Base-by-base conservation (phyloP, 202 grass and related monocot species). In the Panicum virgatum region DNA sequence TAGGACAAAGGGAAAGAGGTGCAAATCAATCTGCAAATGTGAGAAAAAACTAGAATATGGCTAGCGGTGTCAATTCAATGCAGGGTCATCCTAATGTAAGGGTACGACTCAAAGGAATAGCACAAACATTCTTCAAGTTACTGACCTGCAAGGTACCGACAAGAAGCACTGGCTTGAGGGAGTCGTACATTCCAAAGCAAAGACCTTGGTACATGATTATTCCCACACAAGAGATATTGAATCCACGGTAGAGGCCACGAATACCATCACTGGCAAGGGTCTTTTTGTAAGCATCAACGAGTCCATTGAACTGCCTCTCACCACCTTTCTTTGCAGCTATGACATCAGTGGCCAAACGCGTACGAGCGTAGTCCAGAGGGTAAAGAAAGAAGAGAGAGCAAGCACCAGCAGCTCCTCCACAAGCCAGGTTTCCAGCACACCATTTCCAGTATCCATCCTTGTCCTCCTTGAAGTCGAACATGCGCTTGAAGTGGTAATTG, bases 401-500 rank as follows among this genome's bases (percentile, higher is more conserved):
- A 48, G 90, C 90, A 71, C 90, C 90, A 71, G 90, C 90, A 57
- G 90, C 90, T 65, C 90, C 90, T 71, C 90, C 90, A 48, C 86
- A 92, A 46, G 90, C 90, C 18, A 92, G 66, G 69, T 92, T 92
- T 7, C 90, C 90, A 37, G 79, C 90, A 60, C 89, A 92, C 90
- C 90, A 92, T 45, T 92, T 92, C 90, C 90, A 92, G 79, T 92
- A 92, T 19, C 90, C 90, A 38, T 92, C 90, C 79, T 70, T 89
- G 64, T 92, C 90, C 70, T 92, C 89, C 86, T 92, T 92, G 38
- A 89, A 92, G 83, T 92, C 86, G 69, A 89, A 92, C 90, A 92
- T 89, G 66, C 90, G 84, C 90, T 89, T 89, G 80, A 92, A 92
- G 57, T 89, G 79, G 38, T 92, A 86, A 79, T 92, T 89, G 86